Conservation (phyloP, 495 filamentous ascomycete genomes). For the Penicillium bialowiezense region DNA sequence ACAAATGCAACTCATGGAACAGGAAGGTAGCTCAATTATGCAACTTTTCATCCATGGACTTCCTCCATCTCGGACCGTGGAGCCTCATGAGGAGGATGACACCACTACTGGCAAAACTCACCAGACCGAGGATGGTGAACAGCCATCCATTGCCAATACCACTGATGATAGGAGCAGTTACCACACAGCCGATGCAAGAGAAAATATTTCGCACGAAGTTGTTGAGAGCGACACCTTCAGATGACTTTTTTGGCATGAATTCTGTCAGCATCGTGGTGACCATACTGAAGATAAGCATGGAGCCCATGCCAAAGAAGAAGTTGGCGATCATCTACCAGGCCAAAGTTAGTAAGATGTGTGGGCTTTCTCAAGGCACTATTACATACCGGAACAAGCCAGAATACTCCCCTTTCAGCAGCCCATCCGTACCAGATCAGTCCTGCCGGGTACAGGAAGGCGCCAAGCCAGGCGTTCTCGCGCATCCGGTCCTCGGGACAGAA, state of each 20-base stretch:
- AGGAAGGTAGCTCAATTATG: constrained; percentile 22
- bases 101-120: constrained; percentile 51
- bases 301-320: constrained; percentile 84
- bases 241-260: constrained; percentile 77
- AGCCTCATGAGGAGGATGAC: constrained; percentile 66
- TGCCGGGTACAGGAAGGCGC: constrained; percentile 69
- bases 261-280: constrained; percentile 84
- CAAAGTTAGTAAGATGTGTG: constrained; percentile 7
- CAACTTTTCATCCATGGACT: constrained; percentile 58
- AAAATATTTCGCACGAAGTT: constrained; percentile 85
- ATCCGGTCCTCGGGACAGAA: constrained; percentile 86
- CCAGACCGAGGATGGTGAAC: constrained; percentile 72
- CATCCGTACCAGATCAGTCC: constrained; percentile 69
- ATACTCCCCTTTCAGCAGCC: constrained; percentile 54
- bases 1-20: too few relatives aligned
- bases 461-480: constrained; percentile 85
- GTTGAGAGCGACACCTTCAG: constrained; percentile 73
- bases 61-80: constrained; percentile 66
- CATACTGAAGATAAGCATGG: constrained; percentile 83
- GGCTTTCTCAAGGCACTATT: constrained; percentile 13
- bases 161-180: constrained; percentile 73
- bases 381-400: constrained; percentile 63
- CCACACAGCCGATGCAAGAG: constrained; percentile 69
- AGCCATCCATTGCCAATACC: constrained; percentile 88
- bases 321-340: constrained; percentile 63